Conservation (phyloP, 495 filamentous ascomycete species). For the Trichoderma virens region DNA sequence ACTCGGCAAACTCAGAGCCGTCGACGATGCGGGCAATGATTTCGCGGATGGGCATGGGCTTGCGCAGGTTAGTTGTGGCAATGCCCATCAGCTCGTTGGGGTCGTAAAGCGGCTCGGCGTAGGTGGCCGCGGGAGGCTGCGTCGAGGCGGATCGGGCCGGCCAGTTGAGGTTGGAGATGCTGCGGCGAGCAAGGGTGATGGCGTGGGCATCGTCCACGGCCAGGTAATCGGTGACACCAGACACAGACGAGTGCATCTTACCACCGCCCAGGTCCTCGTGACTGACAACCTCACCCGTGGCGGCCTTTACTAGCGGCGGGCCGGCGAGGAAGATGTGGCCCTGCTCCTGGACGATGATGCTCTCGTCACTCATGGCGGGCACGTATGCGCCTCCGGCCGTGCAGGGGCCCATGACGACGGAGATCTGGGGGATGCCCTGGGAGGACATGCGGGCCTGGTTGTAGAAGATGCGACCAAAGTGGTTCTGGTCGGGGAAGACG, state of each 20-base stretch:
- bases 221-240: conserved; percentile 93
- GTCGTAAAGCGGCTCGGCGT: conserved; percentile 71
- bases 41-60: conserved; percentile 76
- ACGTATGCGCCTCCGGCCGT: conserved; percentile 95
- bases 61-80: conserved; percentile 78
- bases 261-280: conserved; percentile 93
- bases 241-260: conserved; percentile 81
- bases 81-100: conserved; percentile 78
- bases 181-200: conserved; percentile 74
- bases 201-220: conserved; percentile 94
- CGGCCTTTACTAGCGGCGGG: conserved; percentile 91
- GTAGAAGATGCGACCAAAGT: conserved; percentile 97
- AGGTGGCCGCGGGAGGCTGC: conserved; percentile 17
- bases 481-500: conserved; percentile 91
- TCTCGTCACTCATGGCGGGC: conserved; percentile 94
- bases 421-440: conserved; percentile 82
- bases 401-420: conserved; percentile 97
- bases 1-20: conserved; percentile 82
- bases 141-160: conserved; percentile 31
- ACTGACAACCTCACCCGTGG: conserved; percentile 86
- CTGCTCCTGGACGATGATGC: conserved; percentile 89
- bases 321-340: conserved; percentile 96
- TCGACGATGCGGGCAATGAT: conserved; percentile 94
- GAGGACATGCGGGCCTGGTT: conserved; percentile 94
- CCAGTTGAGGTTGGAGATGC: conserved; percentile 84